phyloP scores from a whole-genome alignment of 2,329 filamentous ascomycete genomes.

The Lizonia empirigonia region DNA sequence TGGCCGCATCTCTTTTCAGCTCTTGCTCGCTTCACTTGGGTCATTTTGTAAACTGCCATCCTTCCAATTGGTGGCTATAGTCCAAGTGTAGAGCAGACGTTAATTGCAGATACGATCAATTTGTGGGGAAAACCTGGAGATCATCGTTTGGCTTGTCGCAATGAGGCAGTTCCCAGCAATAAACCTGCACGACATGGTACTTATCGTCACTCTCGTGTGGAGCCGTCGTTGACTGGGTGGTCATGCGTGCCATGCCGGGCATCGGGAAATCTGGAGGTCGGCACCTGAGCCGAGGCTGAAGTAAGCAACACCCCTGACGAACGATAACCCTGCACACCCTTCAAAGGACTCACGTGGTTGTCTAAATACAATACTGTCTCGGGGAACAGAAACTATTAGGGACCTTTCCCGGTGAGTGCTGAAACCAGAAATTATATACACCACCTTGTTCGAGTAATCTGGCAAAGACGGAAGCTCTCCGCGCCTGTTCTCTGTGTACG shows the following conservation, averaged over 20 bases:
- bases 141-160: neutral
- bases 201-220: conserved; percentile 1
- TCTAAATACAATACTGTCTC: too few relatives aligned
- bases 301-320: neutral
- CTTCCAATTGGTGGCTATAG: conserved; percentile 7
- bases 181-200: conserved; percentile 1
- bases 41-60: neutral
- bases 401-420: too few relatives aligned
- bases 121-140: conserved; percentile 2
- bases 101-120: neutral
- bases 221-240: neutral
- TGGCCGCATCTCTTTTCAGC: neutral
- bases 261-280: conserved; percentile 15
- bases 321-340: neutral
- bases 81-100: neutral
- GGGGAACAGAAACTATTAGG: too few relatives aligned
- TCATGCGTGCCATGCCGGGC: conserved; percentile 16
- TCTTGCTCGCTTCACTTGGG: conserved; percentile 3
- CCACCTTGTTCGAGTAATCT: too few relatives aligned
- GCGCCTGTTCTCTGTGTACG: too few relatives aligned
- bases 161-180: conserved; percentile 7
- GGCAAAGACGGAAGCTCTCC: too few relatives aligned
- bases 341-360: too few relatives aligned
- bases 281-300: conserved; percentile 9
- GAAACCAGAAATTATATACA: too few relatives aligned